Conservation (phyloP, 2,329 filamentous ascomycete species). For the Hypoxylon sp. region DNA sequence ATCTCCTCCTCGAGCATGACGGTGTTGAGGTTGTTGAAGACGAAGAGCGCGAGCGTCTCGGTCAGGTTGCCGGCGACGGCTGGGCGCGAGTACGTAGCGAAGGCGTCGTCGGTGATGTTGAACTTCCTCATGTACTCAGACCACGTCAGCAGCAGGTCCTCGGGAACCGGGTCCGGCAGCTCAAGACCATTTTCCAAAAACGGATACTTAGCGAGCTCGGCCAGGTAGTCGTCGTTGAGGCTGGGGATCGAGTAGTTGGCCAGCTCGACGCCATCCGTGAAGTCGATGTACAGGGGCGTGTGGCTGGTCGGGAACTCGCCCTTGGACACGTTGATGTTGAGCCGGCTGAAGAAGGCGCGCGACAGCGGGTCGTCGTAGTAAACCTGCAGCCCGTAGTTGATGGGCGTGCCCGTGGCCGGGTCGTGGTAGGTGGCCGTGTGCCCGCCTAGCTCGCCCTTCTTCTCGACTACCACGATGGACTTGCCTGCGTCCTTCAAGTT, state of each 20-base stretch:
- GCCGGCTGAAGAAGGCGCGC: slow-evolving; percentile 60
- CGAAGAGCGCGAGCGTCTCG: slow-evolving; percentile 29
- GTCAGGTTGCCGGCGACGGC: slow-evolving; percentile 31
- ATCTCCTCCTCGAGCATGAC: slow-evolving; percentile 25
- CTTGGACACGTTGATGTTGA: slow-evolving; percentile 55
- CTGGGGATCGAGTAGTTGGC: slow-evolving; percentile 22
- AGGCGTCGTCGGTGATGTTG: slow-evolving; percentile 31
- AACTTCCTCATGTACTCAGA: slow-evolving; percentile 28
- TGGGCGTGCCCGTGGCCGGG: slow-evolving; percentile 33
- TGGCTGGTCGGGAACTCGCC: slow-evolving; percentile 9
- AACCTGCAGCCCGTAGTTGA: slow-evolving; percentile 41
- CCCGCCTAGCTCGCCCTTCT: slow-evolving; percentile 37
- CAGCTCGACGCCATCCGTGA: slow-evolving; percentile 25
- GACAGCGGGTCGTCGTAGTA: slow-evolving; percentile 48
- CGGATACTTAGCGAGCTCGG: slow-evolving; percentile 36
- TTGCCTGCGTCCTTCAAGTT: slow-evolving; percentile 35
- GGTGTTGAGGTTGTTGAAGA: slow-evolving; percentile 35
- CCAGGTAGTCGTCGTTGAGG: slow-evolving; percentile 25
- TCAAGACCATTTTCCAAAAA: slow-evolving; percentile 31
- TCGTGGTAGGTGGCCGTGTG: slow-evolving; percentile 43
- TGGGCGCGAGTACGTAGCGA: slow-evolving; percentile 30
- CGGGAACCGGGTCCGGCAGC: slow-evolving; percentile 32
- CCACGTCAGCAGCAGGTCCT: slow-evolving; percentile 38
- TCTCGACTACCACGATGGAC: slow-evolving; percentile 40
- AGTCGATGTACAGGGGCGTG: slow-evolving; percentile 32